Base-by-base conservation (phyloP, 2,329 filamentous ascomycete species). In the Aspergillus brunneoviolaceus region DNA sequence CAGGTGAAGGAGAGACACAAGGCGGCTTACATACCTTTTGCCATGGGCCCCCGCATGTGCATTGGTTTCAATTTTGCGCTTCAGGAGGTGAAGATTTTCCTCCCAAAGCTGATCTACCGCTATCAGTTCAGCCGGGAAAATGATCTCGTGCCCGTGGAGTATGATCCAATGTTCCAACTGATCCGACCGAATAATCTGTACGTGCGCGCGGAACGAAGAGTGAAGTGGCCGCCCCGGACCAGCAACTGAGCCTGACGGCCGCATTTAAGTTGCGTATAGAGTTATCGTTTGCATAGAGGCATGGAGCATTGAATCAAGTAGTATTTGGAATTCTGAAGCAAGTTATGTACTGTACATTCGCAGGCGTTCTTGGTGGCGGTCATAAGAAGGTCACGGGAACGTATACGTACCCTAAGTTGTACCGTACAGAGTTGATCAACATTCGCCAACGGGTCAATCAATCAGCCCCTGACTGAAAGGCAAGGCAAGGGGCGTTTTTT, bases 11-110 rank as follows among this genome's bases (percentile, higher is more conserved):
- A 78, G 63, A 70, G 79, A 2, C 83, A 81, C 50, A 78, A 79
- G 31, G 80, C 78, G 1, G 75, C 81, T 0, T 88, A 87, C 65
- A 76, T 84, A 3, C 86, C 86, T 0, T 89, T 88, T 63, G 85
- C 82, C 0, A 75, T 80, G 0, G 86, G 86, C 0, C 81, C 77
- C 0, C 76, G 86, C 1, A 81, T 81, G 74, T 88, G 86, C 62
- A 84, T 88, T 58, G 86, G 85, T 0, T 87, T 87, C 79, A 88
- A 87, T 72, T 87, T 88, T 70, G 86, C 85, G 0, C 74, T 88
- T 6, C 80, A 82, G 60, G 85, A 88, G 70, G 77, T 87, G 60
- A 87, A 87, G 75, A 77, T 86, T 16, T 70, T 75, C 35, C 35
- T 88, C 63, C 76, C 80, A 1, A 84, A 87, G 74, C 72, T 88